A percentile compares a stretch with the other conserved stretches of the same genome.
Conservation (phyloP, 495 filamentous ascomycete genomes). For the Aspergillus bridgeri region DNA sequence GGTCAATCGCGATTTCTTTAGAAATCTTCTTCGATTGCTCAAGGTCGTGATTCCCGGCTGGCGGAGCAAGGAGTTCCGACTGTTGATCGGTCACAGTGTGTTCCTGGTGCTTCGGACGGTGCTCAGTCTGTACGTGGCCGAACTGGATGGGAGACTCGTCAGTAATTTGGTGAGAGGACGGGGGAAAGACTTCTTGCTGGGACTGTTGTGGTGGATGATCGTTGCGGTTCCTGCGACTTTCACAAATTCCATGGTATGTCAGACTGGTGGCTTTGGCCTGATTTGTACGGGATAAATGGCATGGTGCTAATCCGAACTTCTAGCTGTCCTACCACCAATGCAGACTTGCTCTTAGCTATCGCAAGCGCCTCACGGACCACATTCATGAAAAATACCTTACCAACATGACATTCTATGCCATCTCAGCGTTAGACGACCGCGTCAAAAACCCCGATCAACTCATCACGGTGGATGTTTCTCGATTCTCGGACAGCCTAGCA, state of each 20-base stretch:
- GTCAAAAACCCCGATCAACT: slow-evolving; percentile 99
- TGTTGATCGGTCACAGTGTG: slow-evolving; percentile 80
- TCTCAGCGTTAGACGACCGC: slow-evolving; percentile 91
- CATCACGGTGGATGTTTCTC: slow-evolving; percentile 92
- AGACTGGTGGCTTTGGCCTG: not conserved
- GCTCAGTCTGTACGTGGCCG: slow-evolving; percentile 92
- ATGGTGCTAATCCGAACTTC: not conserved
- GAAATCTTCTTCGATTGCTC: slow-evolving; percentile 72
- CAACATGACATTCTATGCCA: slow-evolving; percentile 96
- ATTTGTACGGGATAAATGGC: not conserved
- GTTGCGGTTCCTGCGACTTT: slow-evolving; percentile 97
- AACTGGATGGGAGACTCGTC: slow-evolving; percentile 89
- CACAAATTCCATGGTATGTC: slow-evolving; percentile 93
- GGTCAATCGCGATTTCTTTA: slow-evolving; percentile 93
- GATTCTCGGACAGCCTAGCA: slow-evolving; percentile 91
- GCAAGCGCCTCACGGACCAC: slow-evolving; percentile 84
- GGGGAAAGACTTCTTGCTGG: slow-evolving; percentile 83
- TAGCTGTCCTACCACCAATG: slow-evolving; percentile 97
- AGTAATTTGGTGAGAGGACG: slow-evolving; percentile 87
- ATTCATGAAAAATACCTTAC: slow-evolving; percentile 92
- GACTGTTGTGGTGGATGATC: slow-evolving; percentile 97
- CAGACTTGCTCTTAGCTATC: slow-evolving; percentile 86
- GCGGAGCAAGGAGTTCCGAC: slow-evolving; percentile 79
- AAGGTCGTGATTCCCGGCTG: slow-evolving; percentile 87
- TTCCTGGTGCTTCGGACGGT: slow-evolving; percentile 87